phyloP scores from a whole-genome alignment of 805 yeast species.

The Saturnispora gosingensis region DNA sequence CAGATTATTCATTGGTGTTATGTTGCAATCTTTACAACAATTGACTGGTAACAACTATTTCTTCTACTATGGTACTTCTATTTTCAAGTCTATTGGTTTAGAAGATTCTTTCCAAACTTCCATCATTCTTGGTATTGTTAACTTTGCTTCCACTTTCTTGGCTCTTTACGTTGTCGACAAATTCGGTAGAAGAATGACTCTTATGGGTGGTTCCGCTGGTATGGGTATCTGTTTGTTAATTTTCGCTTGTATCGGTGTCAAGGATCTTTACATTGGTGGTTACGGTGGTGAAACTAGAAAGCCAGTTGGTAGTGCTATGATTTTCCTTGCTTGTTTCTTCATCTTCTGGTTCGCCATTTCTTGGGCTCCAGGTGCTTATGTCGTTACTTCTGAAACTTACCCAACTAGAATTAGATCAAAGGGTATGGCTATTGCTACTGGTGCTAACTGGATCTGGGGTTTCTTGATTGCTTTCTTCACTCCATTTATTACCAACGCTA shows the following conservation, averaged over 20 bases:
- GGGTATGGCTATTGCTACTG: slow-evolving; percentile 57
- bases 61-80: slow-evolving; percentile 57
- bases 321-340: slow-evolving; percentile 54
- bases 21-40: slow-evolving; percentile 54
- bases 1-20: slow-evolving; percentile 48
- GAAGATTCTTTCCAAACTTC: slow-evolving; percentile 50
- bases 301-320: slow-evolving; percentile 55
- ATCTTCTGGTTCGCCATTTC: slow-evolving; percentile 62
- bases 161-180: slow-evolving; percentile 46
- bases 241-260: slow-evolving; percentile 53
- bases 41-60: slow-evolving; percentile 58
- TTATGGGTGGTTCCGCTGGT: slow-evolving; percentile 41
- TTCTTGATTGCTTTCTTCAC: slow-evolving; percentile 50
- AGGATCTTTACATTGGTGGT: slow-evolving; percentile 33
- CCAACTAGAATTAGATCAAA: slow-evolving; percentile 57
- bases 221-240: slow-evolving; percentile 50
- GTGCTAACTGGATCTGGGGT: slow-evolving; percentile 58
- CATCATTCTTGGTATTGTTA: slow-evolving; percentile 47
- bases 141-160: slow-evolving; percentile 45
- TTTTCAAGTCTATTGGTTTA: slow-evolving; percentile 51
- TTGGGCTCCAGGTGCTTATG: slow-evolving; percentile 68
- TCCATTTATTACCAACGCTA: slow-evolving; percentile 45
- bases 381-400: slow-evolving; percentile 57
- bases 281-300: slow-evolving; percentile 33
- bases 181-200: slow-evolving; percentile 44